Base-by-base conservation (phyloP, 1,139 yeast genomes). In the Hansenula lynferdii region DNA sequence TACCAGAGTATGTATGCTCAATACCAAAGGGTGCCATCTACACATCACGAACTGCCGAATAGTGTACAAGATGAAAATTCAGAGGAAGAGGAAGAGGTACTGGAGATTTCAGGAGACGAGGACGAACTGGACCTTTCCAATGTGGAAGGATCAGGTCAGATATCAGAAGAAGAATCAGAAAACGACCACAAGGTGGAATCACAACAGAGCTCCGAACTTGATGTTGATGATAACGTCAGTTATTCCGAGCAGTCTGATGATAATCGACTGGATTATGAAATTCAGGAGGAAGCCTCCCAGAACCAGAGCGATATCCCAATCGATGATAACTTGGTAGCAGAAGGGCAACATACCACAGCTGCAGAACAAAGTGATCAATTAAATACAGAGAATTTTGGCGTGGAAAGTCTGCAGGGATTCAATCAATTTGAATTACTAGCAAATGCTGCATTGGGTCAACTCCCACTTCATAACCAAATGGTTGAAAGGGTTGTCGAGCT, bases 71-170 rank as follows among this genome's bases (percentile, higher is more conserved):
- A 4, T 8, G 37, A 36, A 7, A 29, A 34, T 17, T 30, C 26
- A 8, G 41, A 36, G 16, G 20, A 27, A 4, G 38, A 34, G 6
- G 42, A 26, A 11, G 46, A n/a, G n/a, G n/a, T n/a, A n/a, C n/a
- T n/a, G n/a, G n/a, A n/a, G n/a, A n/a, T n/a, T n/a, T n/a, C n/a
- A n/a, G n/a, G n/a, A n/a, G n/a, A n/a, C n/a, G n/a, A n/a, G n/a
- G n/a, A n/a, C n/a, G n/a, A n/a, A n/a, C n/a, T n/a, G n/a, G n/a
- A n/a, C n/a, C n/a, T n/a, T n/a, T n/a, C n/a, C n/a, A n/a, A n/a
- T n/a, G n/a, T n/a, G n/a, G n/a, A n/a, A n/a, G n/a, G n/a, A n/a
- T n/a, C n/a, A n/a, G n/a, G n/a, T n/a, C n/a, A n/a, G n/a, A n/a
- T n/a, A n/a, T n/a, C n/a, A n/a, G n/a, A n/a, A n/a, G n/a, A n/a